phyloP scores from a whole-genome alignment of 2,329 filamentous ascomycete genomes.

The Clonostachys chloroleuca region DNA sequence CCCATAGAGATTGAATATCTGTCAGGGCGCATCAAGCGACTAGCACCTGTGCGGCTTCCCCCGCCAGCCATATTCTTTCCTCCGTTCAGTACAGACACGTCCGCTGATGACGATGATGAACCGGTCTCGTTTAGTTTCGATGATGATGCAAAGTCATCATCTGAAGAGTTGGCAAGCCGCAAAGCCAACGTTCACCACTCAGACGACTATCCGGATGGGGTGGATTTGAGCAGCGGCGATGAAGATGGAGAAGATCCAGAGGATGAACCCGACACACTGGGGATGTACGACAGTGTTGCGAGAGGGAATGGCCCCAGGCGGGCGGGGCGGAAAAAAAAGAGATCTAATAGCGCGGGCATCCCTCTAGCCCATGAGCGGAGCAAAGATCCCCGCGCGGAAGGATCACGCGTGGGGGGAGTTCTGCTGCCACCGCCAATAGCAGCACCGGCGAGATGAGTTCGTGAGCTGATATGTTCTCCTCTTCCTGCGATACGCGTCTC shows the following conservation, averaged over 20 bases:
- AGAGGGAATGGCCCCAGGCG: too few relatives aligned
- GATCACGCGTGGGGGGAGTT: slow-evolving; percentile 23
- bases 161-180: slow-evolving; percentile 22
- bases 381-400: slow-evolving; percentile 21
- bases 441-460: slow-evolving; percentile 1
- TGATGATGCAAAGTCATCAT: slow-evolving; percentile 18
- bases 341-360: background rate
- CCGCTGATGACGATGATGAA: slow-evolving; percentile 19
- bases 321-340: background rate
- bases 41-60: slow-evolving; percentile 44
- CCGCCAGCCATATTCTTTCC: slow-evolving; percentile 48
- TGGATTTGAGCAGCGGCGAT: slow-evolving; percentile 33
- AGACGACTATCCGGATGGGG: slow-evolving; percentile 32
- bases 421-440: slow-evolving; percentile 30
- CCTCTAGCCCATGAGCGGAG: slow-evolving; percentile 6
- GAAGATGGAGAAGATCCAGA: slow-evolving; percentile 34
- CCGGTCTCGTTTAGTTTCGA: slow-evolving; percentile 10
- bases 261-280: slow-evolving; percentile 17
- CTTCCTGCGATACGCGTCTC: too few relatives aligned
- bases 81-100: slow-evolving; percentile 35
- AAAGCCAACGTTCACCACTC: slow-evolving; percentile 29
- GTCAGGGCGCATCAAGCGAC: slow-evolving; percentile 30
- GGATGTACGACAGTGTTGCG: slow-evolving; percentile 18
- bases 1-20: slow-evolving; percentile 40
- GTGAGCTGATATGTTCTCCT: background rate